Percentiles rank a stretch among this genome's conserved stretches.
These are phyloP conservation scores for Claviceps paspali DNA, from an alignment of 2,329 filamentous ascomycete genomes.

Conservation along the genomic window DNA sequence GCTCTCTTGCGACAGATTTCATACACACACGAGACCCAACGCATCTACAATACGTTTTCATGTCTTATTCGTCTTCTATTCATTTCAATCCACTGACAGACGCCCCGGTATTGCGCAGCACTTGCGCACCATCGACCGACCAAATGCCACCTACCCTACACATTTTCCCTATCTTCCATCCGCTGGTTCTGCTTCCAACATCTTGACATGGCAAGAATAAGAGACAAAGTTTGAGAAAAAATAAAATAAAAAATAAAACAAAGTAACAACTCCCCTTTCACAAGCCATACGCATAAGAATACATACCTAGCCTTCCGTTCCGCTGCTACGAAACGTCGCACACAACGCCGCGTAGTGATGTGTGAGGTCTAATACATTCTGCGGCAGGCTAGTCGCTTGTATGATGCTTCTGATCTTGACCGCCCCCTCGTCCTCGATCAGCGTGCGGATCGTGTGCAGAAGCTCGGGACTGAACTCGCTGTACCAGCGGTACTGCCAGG, in stretches of 20 bases:
- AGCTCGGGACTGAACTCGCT: constrained; percentile 94
- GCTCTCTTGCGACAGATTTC: too few relatives aligned
- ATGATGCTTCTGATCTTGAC: constrained; percentile 96
- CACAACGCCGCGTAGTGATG: constrained; percentile 93
- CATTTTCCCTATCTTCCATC: not conserved
- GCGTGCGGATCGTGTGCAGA: constrained; percentile 69
- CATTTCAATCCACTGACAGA: too few relatives aligned
- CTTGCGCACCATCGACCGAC: not conserved
- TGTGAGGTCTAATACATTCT: constrained; percentile 83
- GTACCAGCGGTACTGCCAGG: constrained; percentile 99
- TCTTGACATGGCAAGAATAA: too few relatives aligned
- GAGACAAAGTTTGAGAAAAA: too few relatives aligned
- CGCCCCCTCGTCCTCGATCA: constrained; percentile 95
- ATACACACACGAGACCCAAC: too few relatives aligned
- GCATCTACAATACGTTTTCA: too few relatives aligned
- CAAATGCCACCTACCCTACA: not conserved
- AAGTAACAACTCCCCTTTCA: too few relatives aligned
- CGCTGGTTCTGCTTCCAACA: not conserved
- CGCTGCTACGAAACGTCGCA: constrained; percentile 86
- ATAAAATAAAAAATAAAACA: too few relatives aligned
- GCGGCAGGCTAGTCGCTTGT: constrained; percentile 85
- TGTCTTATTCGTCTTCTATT: too few relatives aligned
- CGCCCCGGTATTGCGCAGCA: not conserved
- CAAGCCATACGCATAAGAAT: too few relatives aligned
- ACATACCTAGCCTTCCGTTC: constrained; percentile 62